These are phyloP conservation scores for Bjerkandera adusta DNA, from an alignment of 1,284 basidiomycete genomes.

Conservation along the genomic window DNA sequence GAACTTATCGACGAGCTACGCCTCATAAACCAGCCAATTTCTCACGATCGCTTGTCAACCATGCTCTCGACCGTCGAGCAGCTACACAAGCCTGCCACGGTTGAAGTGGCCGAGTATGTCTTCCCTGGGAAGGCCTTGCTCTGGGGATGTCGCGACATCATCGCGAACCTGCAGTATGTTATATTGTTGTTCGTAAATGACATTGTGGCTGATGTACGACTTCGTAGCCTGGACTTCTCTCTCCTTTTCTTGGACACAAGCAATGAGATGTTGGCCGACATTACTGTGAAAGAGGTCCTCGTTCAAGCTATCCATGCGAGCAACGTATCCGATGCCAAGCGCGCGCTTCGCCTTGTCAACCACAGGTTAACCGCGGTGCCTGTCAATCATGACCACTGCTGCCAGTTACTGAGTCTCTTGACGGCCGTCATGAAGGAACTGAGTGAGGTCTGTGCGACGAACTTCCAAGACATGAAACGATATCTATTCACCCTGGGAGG, in stretches of 20 bases:
- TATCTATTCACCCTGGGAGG: slow-evolving; percentile 14
- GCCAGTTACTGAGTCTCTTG: slow-evolving; percentile 19
- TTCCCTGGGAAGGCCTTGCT: slow-evolving; percentile 40
- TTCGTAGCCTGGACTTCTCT: slow-evolving; percentile 40
- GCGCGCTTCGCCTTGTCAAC: slow-evolving; percentile 36
- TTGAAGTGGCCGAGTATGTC: slow-evolving; percentile 41
- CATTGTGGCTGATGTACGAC: not conserved
- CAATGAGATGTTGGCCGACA: slow-evolving; percentile 22
- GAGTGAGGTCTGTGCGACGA: not conserved
- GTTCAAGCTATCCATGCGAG: slow-evolving; percentile 29
- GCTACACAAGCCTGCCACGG: slow-evolving; percentile 42
- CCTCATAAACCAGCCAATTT: slow-evolving; percentile 37
- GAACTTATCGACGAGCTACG: slow-evolving; percentile 62
- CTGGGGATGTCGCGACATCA: slow-evolving; percentile 32
- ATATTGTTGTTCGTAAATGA: not conserved
- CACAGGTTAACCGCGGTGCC: slow-evolving; percentile 31
- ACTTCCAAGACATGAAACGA: not conserved
- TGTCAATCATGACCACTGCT: not conserved
- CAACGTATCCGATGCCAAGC: slow-evolving; percentile 30
- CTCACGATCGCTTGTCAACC: slow-evolving; percentile 36
- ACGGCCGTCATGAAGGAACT: slow-evolving; percentile 11
- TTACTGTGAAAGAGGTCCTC: slow-evolving; percentile 25
- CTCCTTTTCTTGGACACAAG: slow-evolving; percentile 44
- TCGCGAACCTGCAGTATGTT: not conserved
- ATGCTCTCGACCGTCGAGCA: slow-evolving; percentile 37